A percentile compares a stretch with the other conserved stretches of the same genome.
Evolutionary conservation across 2,329 filamentous ascomycete species (phyloP).

Genomic region (Claviceps citrina): DNA sequence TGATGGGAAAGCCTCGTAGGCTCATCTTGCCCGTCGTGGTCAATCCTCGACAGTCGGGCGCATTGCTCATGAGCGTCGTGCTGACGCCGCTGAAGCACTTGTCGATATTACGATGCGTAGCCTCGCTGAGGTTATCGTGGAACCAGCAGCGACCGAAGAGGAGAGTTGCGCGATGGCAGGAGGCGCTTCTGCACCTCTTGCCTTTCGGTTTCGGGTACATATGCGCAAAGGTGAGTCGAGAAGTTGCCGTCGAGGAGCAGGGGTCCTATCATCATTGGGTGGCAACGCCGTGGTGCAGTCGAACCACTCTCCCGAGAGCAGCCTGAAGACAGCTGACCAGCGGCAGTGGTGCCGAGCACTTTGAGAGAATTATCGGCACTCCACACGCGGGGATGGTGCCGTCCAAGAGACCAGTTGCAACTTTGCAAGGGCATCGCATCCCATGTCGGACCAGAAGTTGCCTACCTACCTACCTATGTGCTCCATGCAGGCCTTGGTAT

Average conservation of each 20-base stretch:
- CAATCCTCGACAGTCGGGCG: constrained; percentile 29
- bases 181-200: constrained; percentile 46
- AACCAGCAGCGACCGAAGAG: constrained; percentile 49
- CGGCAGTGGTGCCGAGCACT: constrained; percentile 33
- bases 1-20: constrained; percentile 37
- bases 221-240: constrained; percentile 44
- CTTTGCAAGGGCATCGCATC: constrained; percentile 40
- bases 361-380: constrained; percentile 40
- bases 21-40: constrained; percentile 34
- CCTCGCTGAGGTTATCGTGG: constrained; percentile 49
- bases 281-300: constrained; percentile 25
- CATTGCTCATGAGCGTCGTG: constrained; percentile 42
- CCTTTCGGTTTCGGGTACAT: constrained; percentile 36
- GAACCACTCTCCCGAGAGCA: constrained; percentile 38
- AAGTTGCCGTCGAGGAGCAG: too few relatives aligned
- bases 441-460: constrained; percentile 28
- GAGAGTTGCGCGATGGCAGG: constrained; percentile 44
- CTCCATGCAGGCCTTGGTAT: constrained; percentile 40
- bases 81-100: constrained; percentile 47
- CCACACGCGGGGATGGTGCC: constrained; percentile 44
- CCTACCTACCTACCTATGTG: constrained; percentile 38
- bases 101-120: constrained; percentile 46
- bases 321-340: constrained; percentile 35
- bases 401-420: constrained; percentile 42
- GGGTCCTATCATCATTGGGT: too few relatives aligned